phyloP scores from a whole-genome alignment of 2,329 filamentous ascomycete species.

The Orbilia blumenaviensis region DNA sequence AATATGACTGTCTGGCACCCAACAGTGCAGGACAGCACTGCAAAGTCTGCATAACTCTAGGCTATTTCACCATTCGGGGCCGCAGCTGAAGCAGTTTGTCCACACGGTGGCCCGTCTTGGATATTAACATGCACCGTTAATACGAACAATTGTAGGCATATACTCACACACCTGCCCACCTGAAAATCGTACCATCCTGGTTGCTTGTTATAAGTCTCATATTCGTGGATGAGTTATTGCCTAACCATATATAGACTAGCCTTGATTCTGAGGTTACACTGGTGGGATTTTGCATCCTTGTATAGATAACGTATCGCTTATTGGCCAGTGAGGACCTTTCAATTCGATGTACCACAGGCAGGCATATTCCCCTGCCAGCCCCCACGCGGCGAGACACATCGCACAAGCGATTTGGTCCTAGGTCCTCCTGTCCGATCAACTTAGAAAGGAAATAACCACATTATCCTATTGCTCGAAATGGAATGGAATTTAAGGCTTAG shows the following conservation, averaged over 20 bases:
- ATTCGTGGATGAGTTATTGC: not conserved
- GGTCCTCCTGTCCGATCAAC: no score
- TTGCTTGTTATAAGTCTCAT: not conserved
- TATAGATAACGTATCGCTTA: not conserved
- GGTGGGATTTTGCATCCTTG: not conserved
- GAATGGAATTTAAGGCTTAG: no score
- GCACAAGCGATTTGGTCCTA: no score
- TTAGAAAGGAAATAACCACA: no score
- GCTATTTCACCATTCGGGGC: not conserved
- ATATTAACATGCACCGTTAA: not conserved
- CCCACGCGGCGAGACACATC: no score
- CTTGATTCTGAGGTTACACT: not conserved
- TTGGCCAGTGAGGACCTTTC: not conserved
- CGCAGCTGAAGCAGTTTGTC: not conserved
- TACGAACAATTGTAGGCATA: not conserved
- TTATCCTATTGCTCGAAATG: no score
- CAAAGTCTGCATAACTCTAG: not conserved
- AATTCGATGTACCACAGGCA: not conserved
- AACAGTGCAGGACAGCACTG: not conserved
- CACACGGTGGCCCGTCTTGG: not conserved
- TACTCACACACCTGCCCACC: not conserved
- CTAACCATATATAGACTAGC: not conserved
- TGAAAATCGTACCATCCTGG: not conserved
- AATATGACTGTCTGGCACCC: not conserved
- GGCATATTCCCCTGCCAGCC: not conserved